Evolutionary conservation across 1,284 basidiomycete species (phyloP).

Genomic region (Tilletia setariae): DNA sequence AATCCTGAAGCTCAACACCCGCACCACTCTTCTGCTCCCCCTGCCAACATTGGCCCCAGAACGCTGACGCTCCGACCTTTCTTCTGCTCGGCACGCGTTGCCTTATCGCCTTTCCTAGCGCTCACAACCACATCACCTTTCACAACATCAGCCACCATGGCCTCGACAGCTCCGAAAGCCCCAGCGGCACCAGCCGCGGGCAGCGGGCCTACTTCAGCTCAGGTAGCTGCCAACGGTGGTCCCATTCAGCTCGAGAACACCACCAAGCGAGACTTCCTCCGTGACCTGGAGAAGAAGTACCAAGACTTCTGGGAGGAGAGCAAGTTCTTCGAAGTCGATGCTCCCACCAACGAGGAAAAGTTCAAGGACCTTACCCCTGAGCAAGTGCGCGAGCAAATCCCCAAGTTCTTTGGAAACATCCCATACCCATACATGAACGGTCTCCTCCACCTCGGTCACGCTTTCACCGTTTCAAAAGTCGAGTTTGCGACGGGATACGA

Average conservation of each 20-base stretch:
- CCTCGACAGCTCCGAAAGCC: background rate
- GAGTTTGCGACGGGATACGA: slow-evolving; percentile 96
- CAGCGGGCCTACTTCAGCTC: slow-evolving; percentile 2
- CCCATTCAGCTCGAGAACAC: slow-evolving; percentile 61
- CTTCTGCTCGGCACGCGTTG: background rate
- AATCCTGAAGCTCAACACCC: background rate
- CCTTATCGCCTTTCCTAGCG: background rate
- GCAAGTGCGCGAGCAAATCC: slow-evolving; percentile 64
- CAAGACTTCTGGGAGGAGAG: slow-evolving; percentile 71
- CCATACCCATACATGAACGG: slow-evolving; percentile 93
- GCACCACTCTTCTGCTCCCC: background rate
- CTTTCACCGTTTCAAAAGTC: slow-evolving; percentile 96
- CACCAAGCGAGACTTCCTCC: slow-evolving; percentile 83
- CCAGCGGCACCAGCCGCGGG: background rate
- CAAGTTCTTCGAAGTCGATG: slow-evolving; percentile 72
- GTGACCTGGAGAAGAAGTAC: slow-evolving; percentile 75
- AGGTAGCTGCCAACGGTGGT: slow-evolving; percentile 27
- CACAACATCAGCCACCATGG: background rate
- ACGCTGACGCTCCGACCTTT: slow-evolving; percentile 3
- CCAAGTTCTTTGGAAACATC: slow-evolving; percentile 96
- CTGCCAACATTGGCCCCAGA: background rate
- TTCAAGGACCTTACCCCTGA: slow-evolving; percentile 43
- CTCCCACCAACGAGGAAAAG: slow-evolving; percentile 64
- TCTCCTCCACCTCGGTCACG: slow-evolving; percentile 92
- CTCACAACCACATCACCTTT: background rate